A percentile compares a stretch with the other conserved stretches of the same genome.
These are phyloP conservation scores for Angophora floribunda DNA, from an alignment of 345 rosid genomes.

Conservation along the genomic window DNA sequence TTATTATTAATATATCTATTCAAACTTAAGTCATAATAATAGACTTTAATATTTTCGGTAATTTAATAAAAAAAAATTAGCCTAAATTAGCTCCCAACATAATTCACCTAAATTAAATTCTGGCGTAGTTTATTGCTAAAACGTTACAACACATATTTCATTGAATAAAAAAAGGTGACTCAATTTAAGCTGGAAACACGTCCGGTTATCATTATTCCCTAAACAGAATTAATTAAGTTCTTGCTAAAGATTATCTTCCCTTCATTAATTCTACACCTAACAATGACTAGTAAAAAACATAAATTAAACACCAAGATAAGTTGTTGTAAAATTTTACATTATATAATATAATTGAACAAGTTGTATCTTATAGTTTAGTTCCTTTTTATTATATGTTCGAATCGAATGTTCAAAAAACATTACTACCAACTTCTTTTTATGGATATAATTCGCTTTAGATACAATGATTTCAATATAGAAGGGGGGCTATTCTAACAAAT, in stretches of 20 bases:
- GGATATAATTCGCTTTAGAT: not conserved
- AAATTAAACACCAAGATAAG: not conserved
- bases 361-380: not conserved
- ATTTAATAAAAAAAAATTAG: not conserved
- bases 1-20: not conserved
- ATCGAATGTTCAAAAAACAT: not conserved
- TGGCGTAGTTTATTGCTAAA: not conserved
- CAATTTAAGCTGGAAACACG: not conserved
- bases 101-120: not conserved
- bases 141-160: not conserved
- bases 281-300: not conserved
- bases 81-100: not conserved
- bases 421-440: not conserved
- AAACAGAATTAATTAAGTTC: not conserved
- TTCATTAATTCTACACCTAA: not conserved
- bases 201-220: not conserved
- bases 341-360: not conserved
- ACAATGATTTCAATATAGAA: not conserved
- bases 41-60: not conserved
- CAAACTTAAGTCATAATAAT: not conserved
- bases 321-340: not conserved
- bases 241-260: not conserved
- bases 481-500: no score
- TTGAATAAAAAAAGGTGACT: not conserved
- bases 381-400: not conserved